Evolutionary conservation across 257 asterid genomes (phyloP), one percentile per base, ranked within the genome.

Genomic region (Primulina tabacum): DNA sequence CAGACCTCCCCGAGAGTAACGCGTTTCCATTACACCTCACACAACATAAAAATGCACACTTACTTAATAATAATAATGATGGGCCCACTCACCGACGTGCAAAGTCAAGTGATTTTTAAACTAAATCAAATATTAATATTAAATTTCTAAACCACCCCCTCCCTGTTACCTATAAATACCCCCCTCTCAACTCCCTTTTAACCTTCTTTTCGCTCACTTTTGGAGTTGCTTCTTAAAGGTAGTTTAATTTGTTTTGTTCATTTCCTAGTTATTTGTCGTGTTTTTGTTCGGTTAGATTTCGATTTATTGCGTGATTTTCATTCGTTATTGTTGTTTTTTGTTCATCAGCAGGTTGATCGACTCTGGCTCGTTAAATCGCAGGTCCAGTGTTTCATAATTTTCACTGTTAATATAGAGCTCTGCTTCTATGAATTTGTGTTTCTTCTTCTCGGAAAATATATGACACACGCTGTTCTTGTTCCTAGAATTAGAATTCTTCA

Each of bases 401-500:
- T n/a, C 47, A 17, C 57, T 10, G 16, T 17, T 29, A 16, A 47
- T 14, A 4, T 43, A 24, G 34, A 63, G 28, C 16, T 69, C 52
- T 33, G 75, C 2, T 52, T 64, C 56, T 34, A 12, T 34, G 62
- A 69, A 55, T 66, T 63, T 73, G 72, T 65, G 55, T 64, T 63
- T 70, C 60, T 74, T 72, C 47, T 47, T 71, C 60, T n/a, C 14
- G 18, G 62, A 33, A 68, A 50, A 69, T 75, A 70, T 35, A 85
- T 83, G 88, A 79, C 71, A 18, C 58, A 29, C 33, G 65, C 75
- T 14, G 63, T 73, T 62, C 81, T 72, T 35, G 77, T 85, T 87
- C 84, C 82, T 53, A 80, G 92, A 26, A 76, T 88, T 71, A 85
- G 94, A 69, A 57, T 81, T 40, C 80, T 75, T 60, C 95, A 90